Conservation (phyloP, 2,329 filamentous ascomycete species). For the Apiospora koreana region DNA sequence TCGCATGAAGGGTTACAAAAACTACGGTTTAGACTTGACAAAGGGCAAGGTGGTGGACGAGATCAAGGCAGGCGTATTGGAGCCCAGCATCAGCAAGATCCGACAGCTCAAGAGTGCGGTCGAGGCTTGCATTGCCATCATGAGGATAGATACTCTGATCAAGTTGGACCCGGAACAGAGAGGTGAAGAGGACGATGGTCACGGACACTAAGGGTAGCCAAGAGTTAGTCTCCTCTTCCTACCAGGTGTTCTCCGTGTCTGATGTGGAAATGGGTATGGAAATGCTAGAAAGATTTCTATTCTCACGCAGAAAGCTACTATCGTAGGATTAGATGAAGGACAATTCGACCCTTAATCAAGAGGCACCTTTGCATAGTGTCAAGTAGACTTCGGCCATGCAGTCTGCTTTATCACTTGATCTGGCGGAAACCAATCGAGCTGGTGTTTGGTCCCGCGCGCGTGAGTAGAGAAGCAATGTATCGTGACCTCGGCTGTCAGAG, state of each 20-base stretch:
- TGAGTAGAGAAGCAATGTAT: neutral
- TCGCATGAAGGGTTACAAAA: conserved; percentile 96
- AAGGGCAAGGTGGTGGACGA: conserved; percentile 91
- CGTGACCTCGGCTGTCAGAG: conserved; percentile 8
- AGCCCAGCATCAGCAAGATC: conserved; percentile 98
- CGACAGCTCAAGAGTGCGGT: conserved; percentile 98
- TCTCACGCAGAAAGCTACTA: neutral
- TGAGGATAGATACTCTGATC: conserved; percentile 98
- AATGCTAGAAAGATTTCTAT: neutral
- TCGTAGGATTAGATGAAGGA: conserved; percentile 6
- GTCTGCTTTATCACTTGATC: neutral
- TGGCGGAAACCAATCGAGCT: neutral
- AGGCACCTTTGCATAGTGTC: neutral
- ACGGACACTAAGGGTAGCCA: conserved; percentile 66
- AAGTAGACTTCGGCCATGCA: neutral
- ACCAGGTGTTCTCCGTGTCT: neutral
- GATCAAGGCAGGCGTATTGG: conserved; percentile 91
- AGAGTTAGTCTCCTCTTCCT: neutral
- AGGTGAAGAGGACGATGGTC: conserved; percentile 75
- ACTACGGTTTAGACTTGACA: conserved; percentile 90
- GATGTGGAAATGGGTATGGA: neutral
- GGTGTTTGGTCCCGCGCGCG: neutral
- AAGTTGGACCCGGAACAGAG: conserved; percentile 91
- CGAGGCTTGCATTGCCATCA: conserved; percentile 97
- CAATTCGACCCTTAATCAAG: conserved; percentile 4